Percentiles rank a stretch among this genome's conserved stretches.
phyloP scores from a whole-genome alignment of 352 stramenopile genomes.

The Phytopythium cucurbitacearum region DNA sequence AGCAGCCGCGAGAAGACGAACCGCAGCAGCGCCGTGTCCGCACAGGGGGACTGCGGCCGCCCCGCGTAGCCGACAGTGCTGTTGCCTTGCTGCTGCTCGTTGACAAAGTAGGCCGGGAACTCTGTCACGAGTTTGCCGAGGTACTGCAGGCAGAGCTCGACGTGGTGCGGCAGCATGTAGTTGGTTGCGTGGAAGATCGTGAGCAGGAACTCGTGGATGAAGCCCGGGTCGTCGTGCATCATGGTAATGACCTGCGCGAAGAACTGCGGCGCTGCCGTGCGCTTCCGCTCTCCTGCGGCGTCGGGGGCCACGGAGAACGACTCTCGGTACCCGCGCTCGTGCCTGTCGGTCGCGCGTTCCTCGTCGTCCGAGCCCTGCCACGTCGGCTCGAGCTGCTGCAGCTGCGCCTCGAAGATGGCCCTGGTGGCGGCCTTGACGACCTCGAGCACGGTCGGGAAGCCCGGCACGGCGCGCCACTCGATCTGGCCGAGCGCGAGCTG shows the following conservation, averaged over 20 bases:
- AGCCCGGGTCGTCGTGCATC: conserved; percentile 37
- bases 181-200: conserved; percentile 59
- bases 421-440: conserved; percentile 35
- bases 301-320: conserved; percentile 33
- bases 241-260: conserved; percentile 50
- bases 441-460: conserved; percentile 36
- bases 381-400: conserved; percentile 31
- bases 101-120: conserved; percentile 61
- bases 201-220: conserved; percentile 61
- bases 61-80: neutral
- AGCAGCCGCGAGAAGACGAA: conserved; percentile 61
- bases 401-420: conserved; percentile 34
- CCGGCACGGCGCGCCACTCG: conserved; percentile 66
- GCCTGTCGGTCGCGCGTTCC: conserved; percentile 25
- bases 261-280: conserved; percentile 37
- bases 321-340: conserved; percentile 22
- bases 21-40: conserved; percentile 28
- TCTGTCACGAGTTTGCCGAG: conserved; percentile 47
- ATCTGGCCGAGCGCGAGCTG: conserved; percentile 34
- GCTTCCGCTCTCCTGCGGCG: conserved; percentile 17
- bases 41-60: conserved; percentile 12
- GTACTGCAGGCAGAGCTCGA: conserved; percentile 65
- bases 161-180: conserved; percentile 63
- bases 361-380: conserved; percentile 27
- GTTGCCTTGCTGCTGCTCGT: conserved; percentile 20